These are phyloP conservation scores for Apiotrichum veenhuisii DNA, from an alignment of 1,284 basidiomycete genomes.

Conservation along the genomic window DNA sequence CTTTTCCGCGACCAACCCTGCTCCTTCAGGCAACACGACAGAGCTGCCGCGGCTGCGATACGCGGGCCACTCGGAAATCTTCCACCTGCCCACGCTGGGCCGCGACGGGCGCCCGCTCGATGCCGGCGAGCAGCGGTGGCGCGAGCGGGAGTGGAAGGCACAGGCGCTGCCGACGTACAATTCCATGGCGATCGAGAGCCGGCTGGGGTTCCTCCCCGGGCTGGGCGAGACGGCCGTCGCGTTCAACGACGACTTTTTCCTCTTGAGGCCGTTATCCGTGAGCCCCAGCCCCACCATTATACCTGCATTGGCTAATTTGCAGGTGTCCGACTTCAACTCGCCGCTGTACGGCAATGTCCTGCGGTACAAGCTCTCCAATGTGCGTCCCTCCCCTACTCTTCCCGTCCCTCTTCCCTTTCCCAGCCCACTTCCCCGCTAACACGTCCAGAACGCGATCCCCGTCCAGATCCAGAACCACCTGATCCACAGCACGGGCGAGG, in stretches of 20 bases:
- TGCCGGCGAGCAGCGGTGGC: slow-evolving; percentile 29
- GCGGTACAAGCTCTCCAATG: slow-evolving; percentile 33
- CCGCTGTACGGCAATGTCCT: slow-evolving; percentile 43
- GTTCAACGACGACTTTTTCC: slow-evolving; percentile 46
- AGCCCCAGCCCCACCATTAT: neutral
- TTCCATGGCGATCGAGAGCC: slow-evolving; percentile 45
- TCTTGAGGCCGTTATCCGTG: slow-evolving; percentile 24
- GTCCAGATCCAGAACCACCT: neutral
- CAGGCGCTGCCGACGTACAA: slow-evolving; percentile 45
- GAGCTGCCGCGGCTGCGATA: slow-evolving; percentile 37
- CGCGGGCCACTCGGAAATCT: slow-evolving; percentile 42
- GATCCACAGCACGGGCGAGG: slow-evolving; percentile 39
- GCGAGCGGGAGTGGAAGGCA: slow-evolving; percentile 33
- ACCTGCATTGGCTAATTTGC: neutral
- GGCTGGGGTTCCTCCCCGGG: slow-evolving; percentile 42
- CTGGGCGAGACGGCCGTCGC: slow-evolving; percentile 36
- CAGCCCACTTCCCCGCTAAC: neutral
- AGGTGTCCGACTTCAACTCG: slow-evolving; percentile 40
- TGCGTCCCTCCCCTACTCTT: too few species aligned
- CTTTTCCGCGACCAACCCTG: slow-evolving; percentile 20
- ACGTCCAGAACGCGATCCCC: neutral
- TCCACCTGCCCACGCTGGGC: slow-evolving; percentile 30
- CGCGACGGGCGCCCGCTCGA: neutral
- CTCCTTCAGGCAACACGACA: slow-evolving; percentile 13
- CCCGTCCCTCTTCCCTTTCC: neutral